Evolutionary conservation across 371 early-diverging fungal species (phyloP).

Genomic region (Mucor plumbeus): DNA sequence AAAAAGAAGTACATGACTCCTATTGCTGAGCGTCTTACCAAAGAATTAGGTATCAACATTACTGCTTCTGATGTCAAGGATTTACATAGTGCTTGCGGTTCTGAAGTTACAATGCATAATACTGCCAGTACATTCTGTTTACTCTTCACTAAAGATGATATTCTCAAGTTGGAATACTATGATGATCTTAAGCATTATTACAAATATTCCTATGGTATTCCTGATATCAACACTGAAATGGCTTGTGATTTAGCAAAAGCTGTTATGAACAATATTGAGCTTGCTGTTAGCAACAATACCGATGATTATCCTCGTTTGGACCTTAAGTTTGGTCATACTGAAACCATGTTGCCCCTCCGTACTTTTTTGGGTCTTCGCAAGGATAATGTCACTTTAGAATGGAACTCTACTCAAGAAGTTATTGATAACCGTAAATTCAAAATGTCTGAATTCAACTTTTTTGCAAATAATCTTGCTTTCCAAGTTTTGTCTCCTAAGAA

Average conservation of each 20-base stretch:
- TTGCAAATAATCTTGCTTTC: conserved; percentile 22
- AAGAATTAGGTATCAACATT: conserved; percentile 26
- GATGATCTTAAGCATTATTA: conserved; percentile 43
- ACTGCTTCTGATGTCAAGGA: conserved; percentile 23
- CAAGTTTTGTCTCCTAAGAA: conserved; percentile 7
- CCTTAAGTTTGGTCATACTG: conserved; percentile 47
- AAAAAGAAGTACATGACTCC: background rate
- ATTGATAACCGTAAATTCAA: conserved; percentile 12
- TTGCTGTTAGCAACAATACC: background rate
- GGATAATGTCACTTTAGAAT: conserved; percentile 12
- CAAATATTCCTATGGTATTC: conserved; percentile 42
- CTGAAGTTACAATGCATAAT: conserved; percentile 34
- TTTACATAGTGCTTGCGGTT: conserved; percentile 38
- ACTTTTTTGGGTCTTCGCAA: conserved; percentile 37
- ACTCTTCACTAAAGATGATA: conserved; percentile 34
- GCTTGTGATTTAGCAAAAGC: conserved; percentile 37
- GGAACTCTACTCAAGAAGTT: conserved; percentile 8
- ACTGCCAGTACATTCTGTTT: conserved; percentile 36
- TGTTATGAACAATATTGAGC: conserved; percentile 30
- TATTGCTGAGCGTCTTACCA: conserved; percentile 30
- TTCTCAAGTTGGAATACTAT: conserved; percentile 37
- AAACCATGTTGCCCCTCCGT: conserved; percentile 43
- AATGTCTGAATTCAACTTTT: conserved; percentile 19
- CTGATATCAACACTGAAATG: conserved; percentile 35
- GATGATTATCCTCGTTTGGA: conserved; percentile 11